Conservation (phyloP, 2,329 filamentous ascomycete species). For the Paecilomyces sp. region DNA sequence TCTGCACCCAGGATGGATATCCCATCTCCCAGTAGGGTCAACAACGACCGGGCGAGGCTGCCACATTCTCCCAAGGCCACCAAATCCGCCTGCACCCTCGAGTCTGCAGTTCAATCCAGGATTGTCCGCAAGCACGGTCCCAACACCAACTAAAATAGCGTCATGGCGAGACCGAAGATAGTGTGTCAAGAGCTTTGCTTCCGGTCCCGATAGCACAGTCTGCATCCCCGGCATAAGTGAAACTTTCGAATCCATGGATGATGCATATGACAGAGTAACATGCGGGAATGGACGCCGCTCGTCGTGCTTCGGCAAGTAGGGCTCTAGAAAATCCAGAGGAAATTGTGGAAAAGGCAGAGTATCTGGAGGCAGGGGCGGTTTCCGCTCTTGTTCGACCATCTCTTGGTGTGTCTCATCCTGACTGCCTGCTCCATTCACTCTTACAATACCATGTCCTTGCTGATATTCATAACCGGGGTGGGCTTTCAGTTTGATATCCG, state of each 20-base stretch:
- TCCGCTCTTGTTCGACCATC: conserved; percentile 7
- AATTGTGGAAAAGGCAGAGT: conserved; percentile 39
- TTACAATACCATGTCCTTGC: conserved; percentile 37
- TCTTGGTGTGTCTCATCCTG: conserved; percentile 9
- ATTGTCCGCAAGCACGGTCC: conserved; percentile 77
- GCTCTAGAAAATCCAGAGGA: conserved; percentile 40
- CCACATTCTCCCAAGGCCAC: conserved; percentile 41
- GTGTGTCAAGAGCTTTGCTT: conserved; percentile 89
- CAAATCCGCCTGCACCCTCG: conserved; percentile 51
- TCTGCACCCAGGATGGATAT: conserved; percentile 52
- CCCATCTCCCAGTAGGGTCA: conserved; percentile 72
- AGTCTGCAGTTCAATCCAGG: conserved; percentile 79
- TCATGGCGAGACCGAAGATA: conserved; percentile 75
- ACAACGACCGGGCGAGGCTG: conserved; percentile 79
- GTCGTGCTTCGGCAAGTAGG: conserved; percentile 42
- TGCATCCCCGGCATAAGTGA: conserved; percentile 71
- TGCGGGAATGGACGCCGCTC: conserved; percentile 37
- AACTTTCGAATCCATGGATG: conserved; percentile 76
- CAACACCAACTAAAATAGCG: conserved; percentile 77
- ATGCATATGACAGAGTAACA: conserved; percentile 83
- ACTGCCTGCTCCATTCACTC: conserved; percentile 11
- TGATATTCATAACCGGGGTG: conserved; percentile 40
- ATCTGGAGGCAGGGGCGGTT: conserved; percentile 25
- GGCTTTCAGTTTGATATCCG: conserved; percentile 33
- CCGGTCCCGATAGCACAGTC: conserved; percentile 73